These are phyloP conservation scores for Neofusicoccum cordaticola DNA, from an alignment of 2,329 filamentous ascomycete species.

Conservation along the genomic window DNA sequence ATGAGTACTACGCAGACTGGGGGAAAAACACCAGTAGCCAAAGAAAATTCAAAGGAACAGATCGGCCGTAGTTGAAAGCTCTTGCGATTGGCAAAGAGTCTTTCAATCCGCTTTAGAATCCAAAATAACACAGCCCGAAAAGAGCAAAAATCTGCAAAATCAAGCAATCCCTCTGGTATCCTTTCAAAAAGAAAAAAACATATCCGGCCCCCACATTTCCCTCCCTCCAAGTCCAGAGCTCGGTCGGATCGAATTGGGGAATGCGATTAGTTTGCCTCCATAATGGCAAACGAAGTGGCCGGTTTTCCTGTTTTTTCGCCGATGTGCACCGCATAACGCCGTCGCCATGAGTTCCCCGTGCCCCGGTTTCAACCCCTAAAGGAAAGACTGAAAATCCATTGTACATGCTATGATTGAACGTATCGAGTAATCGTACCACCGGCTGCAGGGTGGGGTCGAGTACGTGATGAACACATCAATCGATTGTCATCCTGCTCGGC, in stretches of 20 bases:
- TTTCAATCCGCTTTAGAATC: not conserved
- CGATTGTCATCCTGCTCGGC: slow-evolving; percentile 43
- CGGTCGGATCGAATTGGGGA: not conserved
- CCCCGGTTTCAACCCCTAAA: not conserved
- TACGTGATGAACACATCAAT: slow-evolving; percentile 22
- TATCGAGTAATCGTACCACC: not conserved
- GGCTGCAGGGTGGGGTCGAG: not conserved
- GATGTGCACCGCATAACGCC: slow-evolving; percentile 13
- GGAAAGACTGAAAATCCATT: slow-evolving; percentile 5
- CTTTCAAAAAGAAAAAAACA: not conserved
- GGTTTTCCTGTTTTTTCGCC: slow-evolving; percentile 12
- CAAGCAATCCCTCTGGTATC: slow-evolving; percentile 11
- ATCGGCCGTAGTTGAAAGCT: not conserved
- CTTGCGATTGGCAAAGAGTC: not conserved
- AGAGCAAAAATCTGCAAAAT: slow-evolving; percentile 2
- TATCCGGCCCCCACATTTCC: not conserved
- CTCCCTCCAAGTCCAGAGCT: not conserved
- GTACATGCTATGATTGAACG: slow-evolving; percentile 4
- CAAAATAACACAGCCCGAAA: slow-evolving; percentile 8
- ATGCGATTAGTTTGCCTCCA: slow-evolving; percentile 6
- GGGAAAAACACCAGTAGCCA: not conserved
- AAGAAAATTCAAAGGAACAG: not conserved
- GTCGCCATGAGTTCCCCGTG: not conserved
- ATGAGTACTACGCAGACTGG: slow-evolving; percentile 3
- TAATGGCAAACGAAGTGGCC: not conserved